These are phyloP conservation scores for Datura wrightii DNA, from an alignment of 257 asterid species.

Conservation along the genomic window DNA sequence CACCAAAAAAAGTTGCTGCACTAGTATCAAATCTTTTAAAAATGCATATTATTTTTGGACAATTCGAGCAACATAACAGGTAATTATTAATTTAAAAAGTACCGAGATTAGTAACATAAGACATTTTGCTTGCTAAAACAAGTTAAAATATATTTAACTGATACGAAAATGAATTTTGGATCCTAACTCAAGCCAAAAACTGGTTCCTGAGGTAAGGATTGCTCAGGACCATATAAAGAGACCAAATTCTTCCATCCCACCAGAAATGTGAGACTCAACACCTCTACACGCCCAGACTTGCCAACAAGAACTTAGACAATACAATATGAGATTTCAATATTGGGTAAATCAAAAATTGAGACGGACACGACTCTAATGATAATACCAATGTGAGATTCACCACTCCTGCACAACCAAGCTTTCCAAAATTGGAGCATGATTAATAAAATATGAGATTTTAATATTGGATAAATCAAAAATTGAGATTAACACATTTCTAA, in stretches of 20 bases:
- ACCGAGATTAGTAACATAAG: neutral
- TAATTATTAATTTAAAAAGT: neutral
- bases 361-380: no score
- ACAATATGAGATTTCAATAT: neutral
- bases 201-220: neutral
- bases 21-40: accelerated
- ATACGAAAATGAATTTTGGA: neutral
- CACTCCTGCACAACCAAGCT: no score
- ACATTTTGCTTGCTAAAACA: neutral
- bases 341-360: neutral
- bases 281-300: neutral
- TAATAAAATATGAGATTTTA: neutral
- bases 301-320: neutral
- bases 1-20: neutral
- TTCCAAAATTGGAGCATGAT: no score
- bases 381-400: no score
- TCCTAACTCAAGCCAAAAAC: neutral
- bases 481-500: neutral
- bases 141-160: neutral
- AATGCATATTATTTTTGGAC: neutral
- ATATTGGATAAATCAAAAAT: neutral
- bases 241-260: neutral
- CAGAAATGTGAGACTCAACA: neutral
- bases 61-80: neutral
- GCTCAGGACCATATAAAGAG: neutral